These are phyloP conservation scores for Linum usitatissimum DNA, from an alignment of 345 rosid species.

Conservation along the genomic window DNA sequence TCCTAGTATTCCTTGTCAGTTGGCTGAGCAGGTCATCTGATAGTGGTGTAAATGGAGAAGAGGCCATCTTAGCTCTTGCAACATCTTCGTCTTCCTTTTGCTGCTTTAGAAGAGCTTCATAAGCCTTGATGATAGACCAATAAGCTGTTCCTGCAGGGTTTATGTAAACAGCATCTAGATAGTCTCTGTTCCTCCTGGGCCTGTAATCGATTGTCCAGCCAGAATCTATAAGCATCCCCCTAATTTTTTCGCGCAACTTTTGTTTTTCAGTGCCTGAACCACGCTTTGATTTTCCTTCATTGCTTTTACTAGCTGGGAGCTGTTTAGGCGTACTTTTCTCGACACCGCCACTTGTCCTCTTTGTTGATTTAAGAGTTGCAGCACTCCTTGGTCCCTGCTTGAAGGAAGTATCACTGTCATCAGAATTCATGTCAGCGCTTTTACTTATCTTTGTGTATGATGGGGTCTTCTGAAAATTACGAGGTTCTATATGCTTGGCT, in stretches of 20 bases:
- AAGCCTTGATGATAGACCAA: constrained; percentile 30
- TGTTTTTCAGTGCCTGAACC: constrained; percentile 93
- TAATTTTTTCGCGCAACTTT: constrained; percentile 71
- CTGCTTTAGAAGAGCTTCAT: constrained; percentile 27
- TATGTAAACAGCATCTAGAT: constrained; percentile 26
- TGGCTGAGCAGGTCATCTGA: constrained; percentile 25
- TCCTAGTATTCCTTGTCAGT: constrained; percentile 23
- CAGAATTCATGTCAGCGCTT: constrained; percentile 12
- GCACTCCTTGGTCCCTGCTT: constrained; percentile 11
- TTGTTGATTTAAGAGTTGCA: constrained; percentile 6
- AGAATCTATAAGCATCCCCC: constrained; percentile 44
- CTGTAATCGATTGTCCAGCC: constrained; percentile 30
- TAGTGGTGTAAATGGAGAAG: constrained; percentile 16
- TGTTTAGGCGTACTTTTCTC: constrained; percentile 35
- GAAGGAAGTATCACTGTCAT: constrained; percentile 21
- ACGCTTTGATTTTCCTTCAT: constrained; percentile 57
- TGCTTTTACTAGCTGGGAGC: constrained; percentile 21
- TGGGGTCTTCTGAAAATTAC: constrained; percentile 19
- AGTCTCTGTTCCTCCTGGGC: constrained; percentile 29
- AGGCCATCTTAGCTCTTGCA: constrained; percentile 12
- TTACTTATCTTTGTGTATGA: constrained; percentile 7
- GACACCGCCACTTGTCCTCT: constrained; percentile 23
- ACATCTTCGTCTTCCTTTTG: constrained; percentile 19
- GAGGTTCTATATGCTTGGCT: constrained; percentile 29
- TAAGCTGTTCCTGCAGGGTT: constrained; percentile 27